Evolutionary conservation across 2,329 filamentous ascomycete species (phyloP).

Genomic region (Whalleya microplaca): DNA sequence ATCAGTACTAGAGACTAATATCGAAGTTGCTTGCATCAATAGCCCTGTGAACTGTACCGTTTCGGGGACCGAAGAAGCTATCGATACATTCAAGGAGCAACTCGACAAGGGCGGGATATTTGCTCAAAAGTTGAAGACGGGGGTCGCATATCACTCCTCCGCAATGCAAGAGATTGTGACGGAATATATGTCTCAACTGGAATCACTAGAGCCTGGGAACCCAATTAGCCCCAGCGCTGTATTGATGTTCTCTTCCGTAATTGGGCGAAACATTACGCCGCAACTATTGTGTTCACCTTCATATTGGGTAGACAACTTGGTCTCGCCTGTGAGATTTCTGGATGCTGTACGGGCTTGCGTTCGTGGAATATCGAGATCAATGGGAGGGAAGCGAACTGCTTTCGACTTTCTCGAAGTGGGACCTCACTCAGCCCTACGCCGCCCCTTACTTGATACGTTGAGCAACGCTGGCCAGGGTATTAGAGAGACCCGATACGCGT

Average conservation of each 20-base stretch:
- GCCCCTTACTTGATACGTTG: constrained; percentile 23
- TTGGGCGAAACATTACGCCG: too few relatives aligned
- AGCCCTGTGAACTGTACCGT: constrained; percentile 34
- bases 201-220: neutral
- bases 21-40: constrained; percentile 35
- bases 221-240: neutral
- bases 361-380: too few relatives aligned
- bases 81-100: constrained; percentile 27
- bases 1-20: constrained; percentile 6
- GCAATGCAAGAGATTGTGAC: constrained; percentile 20
- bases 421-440: constrained; percentile 28
- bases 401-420: constrained; percentile 31
- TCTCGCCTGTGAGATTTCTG: neutral
- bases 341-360: too few relatives aligned
- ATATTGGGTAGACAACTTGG: constrained; percentile 38
- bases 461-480: neutral
- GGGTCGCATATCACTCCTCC: constrained; percentile 31
- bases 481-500: neutral
- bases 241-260: too few relatives aligned
- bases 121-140: constrained; percentile 30
- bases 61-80: constrained; percentile 17
- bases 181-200: constrained; percentile 20
- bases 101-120: constrained; percentile 27
- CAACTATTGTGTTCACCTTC: neutral
- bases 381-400: too few relatives aligned